phyloP scores from a whole-genome alignment of 805 yeast species.

The Sugiyamaella floridensis region DNA sequence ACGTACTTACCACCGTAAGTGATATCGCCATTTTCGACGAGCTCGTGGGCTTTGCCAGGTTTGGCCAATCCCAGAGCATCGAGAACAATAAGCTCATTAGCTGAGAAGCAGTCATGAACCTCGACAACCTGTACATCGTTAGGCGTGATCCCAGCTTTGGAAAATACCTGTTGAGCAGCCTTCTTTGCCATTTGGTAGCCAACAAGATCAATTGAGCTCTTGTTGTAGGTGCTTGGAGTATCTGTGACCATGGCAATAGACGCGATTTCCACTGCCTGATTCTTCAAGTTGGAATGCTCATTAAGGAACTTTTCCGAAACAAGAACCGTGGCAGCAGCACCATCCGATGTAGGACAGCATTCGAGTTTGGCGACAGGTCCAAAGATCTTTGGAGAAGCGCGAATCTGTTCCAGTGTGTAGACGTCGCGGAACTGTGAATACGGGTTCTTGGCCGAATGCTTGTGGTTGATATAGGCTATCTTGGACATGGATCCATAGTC shows the following conservation, averaged over 20 bases:
- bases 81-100: constrained; percentile 21
- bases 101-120: constrained; percentile 25
- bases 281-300: constrained; percentile 18
- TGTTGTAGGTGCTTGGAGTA: constrained; percentile 16
- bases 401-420: constrained; percentile 23
- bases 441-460: constrained; percentile 23
- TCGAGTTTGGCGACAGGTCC: constrained; percentile 21
- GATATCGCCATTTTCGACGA: constrained; percentile 20
- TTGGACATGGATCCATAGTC: constrained; percentile 18
- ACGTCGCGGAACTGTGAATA: constrained; percentile 22
- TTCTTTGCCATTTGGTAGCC: constrained; percentile 21
- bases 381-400: constrained; percentile 19
- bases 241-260: constrained; percentile 22
- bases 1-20: constrained; percentile 24
- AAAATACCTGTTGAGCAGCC: constrained; percentile 17
- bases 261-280: constrained; percentile 23
- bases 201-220: constrained; percentile 17
- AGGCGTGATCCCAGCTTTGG: constrained; percentile 18
- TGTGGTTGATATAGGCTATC: constrained; percentile 22
- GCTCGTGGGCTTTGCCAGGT: constrained; percentile 21
- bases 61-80: constrained; percentile 22
- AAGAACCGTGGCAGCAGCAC: constrained; percentile 23
- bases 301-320: constrained; percentile 21
- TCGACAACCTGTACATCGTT: constrained; percentile 23
- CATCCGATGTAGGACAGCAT: constrained; percentile 25